Evolutionary conservation across 441 rosid species (phyloP), one percentile per base, ranked within the genome.

Genomic region (Gossypium schwendimanii): DNA sequence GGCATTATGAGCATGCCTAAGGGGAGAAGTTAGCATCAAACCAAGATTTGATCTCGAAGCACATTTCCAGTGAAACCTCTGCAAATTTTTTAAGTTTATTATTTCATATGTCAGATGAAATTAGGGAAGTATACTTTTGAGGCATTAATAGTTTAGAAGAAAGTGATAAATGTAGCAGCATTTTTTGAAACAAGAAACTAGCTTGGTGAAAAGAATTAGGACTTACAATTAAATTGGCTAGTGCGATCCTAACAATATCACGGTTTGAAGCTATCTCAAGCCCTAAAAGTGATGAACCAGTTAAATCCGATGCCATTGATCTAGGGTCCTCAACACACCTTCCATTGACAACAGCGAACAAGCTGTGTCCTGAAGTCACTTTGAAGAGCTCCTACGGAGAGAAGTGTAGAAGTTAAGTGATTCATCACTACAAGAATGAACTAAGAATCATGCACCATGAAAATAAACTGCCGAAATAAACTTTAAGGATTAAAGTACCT

Each of bases 21-120:
- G 91, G 44, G 97, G 97, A 84, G 97, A 85, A 81, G 90, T 89
- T 81, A 92, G 82, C 94, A 90, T 89, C 79, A 92, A 82, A 71
- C 96, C 97, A 73, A 74, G 90, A 36, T 73, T 85, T 62, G 88
- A 84, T 83, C 89, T 90, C 3, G 97, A 87, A 76, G 97, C 91
- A 70, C 87, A 88, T 72, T 90, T 92, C 97, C 96, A 90, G 59
- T 92, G 89, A 79, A 90, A 94, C 87, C 98, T 88, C 98, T 91
- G 82, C 75, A 82, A 59, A 14, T 59, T 26, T 59, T 49, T 24
- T 44, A 15, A 67, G 24, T 45, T 69, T 41, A 6, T 20, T 54
- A 15, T 18, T 54, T 63, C 26, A 73, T 23, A 18, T 20, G 36
- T 1, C 36, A 20, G 17, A 50, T 5, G 49, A 62, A 39, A n/a